Evolutionary conservation across 2,329 filamentous ascomycete species (phyloP).

Genomic region (Blumeriella jaapii): DNA sequence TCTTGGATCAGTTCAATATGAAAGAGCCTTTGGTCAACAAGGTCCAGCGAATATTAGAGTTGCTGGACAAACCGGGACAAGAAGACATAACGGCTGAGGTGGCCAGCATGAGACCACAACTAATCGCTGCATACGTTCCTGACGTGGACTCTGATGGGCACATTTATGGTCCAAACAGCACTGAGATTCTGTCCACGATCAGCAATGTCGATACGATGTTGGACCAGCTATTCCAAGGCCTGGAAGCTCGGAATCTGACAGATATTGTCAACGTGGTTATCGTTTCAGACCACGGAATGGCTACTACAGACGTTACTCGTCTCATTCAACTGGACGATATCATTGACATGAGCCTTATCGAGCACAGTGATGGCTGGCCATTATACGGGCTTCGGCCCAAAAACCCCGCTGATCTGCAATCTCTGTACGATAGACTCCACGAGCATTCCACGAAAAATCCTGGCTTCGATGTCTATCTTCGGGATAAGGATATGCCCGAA

Average conservation of each 20-base stretch:
- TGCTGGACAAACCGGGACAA: constrained; percentile 71
- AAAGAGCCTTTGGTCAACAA: constrained; percentile 65
- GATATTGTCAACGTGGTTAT: constrained; percentile 85
- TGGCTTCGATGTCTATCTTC: constrained; percentile 77
- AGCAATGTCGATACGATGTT: constrained; percentile 73
- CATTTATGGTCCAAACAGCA: constrained; percentile 85
- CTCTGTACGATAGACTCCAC: constrained; percentile 51
- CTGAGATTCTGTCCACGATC: constrained; percentile 74
- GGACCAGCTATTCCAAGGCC: constrained; percentile 59
- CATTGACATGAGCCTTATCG: constrained; percentile 64
- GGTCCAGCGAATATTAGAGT: constrained; percentile 65
- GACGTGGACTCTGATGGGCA: constrained; percentile 85
- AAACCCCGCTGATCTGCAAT: constrained; percentile 49
- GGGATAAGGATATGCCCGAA: constrained; percentile 78
- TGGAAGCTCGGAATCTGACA: constrained; percentile 75
- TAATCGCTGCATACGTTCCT: constrained; percentile 91
- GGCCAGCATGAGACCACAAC: constrained; percentile 60
- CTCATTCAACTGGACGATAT: constrained; percentile 86
- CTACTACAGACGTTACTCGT: constrained; percentile 70
- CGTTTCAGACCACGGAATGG: constrained; percentile 98
- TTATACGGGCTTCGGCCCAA: constrained; percentile 80
- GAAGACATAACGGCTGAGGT: constrained; percentile 42
- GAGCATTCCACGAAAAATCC: constrained; percentile 48
- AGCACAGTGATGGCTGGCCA: constrained; percentile 89
- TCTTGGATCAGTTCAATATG: constrained; percentile 75